Base-by-base conservation (phyloP, 495 filamentous ascomycete genomes). In the Hypoxylon trugodes region DNA sequence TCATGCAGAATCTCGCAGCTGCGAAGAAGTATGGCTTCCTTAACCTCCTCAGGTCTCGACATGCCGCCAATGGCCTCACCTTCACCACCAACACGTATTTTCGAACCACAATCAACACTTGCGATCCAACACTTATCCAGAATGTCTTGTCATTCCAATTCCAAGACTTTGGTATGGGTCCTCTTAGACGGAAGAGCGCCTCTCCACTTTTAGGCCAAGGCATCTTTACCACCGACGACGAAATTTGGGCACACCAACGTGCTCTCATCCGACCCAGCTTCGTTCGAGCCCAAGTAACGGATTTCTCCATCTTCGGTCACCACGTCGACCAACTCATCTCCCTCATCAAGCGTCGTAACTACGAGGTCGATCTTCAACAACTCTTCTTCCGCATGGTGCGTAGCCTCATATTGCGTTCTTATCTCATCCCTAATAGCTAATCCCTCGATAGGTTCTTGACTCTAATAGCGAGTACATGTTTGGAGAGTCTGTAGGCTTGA, bases 81-180 rank as follows among this genome's bases (percentile, higher is more conserved):
- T 73, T 72, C 49, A 55, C 60, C 26, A 68, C 67, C 40, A 70
- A 66, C 30, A 60, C 75, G 6, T 48, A 73, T 30, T 50, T 65
- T 15, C 68, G 60, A 16, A 59, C 73, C 3, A 65, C 76, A n/a
- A 68, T 85, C 35, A 70, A 78, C 30, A 91, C 89, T 0, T 77
- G 74, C 30, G 89, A 93, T 18, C 88, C 89, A 0, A 82, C 87
- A 40, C 91, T 91, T 68, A 71, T 93, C 64, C 86, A 92, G 58
- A 79, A 86, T 0, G 72, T 92, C 2, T 78, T 92, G 2, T 84
- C 88, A 0, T 86, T 83, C 4, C 81, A 89, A 46, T 93, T 92
- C 71, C 76, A 85, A 18, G 85, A 89, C 51, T 91, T 86, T 60
- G 73, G 74, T 0, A 67, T 88, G 16, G 67, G 69, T 1, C 56